Evolutionary conservation across 2,329 filamentous ascomycete species (phyloP), one percentile per base, ranked within the genome.

Genomic region (Colletotrichum viniferum): DNA sequence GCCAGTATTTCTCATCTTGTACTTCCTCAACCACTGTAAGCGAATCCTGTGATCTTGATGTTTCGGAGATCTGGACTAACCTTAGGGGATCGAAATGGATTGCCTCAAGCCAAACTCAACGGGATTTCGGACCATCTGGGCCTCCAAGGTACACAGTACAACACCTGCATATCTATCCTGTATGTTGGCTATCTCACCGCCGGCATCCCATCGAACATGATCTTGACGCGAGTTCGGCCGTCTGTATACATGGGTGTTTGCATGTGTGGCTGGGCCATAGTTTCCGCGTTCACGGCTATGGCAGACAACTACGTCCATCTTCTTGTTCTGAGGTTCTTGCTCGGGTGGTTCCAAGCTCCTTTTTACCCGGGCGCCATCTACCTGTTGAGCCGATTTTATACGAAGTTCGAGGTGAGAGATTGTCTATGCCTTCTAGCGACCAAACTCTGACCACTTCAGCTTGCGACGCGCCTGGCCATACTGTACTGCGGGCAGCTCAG

Each of bases 331-430:
- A 62, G 61, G 38, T 85, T 85, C 79, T 83, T 85, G 63, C 68
- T 85, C 1, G 84, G 84, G 26, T 81, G 85, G n/a, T 81, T 82
- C 28, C 83, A 86, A 67, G 84, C 84, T 3, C 1, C 83, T 86
- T 83, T 85, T 43, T 84, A 83, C 70, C 81, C 81, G 0, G 81
- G 83, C 34, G 82, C 79, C 2, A 69, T 83, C 2, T 82, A 81
- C 66, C 84, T 90, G 60, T 82, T 91, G 4, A 87, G 86, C 3
- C 86, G 88, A 36, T 91, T 89, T 81, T 91, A 91, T 80, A 90
- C 88, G 3, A 83, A 88, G 32, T 87, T 89, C 77, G 86, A 87
- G 78, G 78, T 88, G 18, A 6, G 38, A 43, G 16, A 0, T n/a
- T 43, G 16, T 18, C 38, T n/a, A n/a, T 43, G 3, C 16, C 38